These are phyloP conservation scores for Lagenidium giganteum DNA, from an alignment of 352 stramenopile genomes.

Conservation along the genomic window DNA sequence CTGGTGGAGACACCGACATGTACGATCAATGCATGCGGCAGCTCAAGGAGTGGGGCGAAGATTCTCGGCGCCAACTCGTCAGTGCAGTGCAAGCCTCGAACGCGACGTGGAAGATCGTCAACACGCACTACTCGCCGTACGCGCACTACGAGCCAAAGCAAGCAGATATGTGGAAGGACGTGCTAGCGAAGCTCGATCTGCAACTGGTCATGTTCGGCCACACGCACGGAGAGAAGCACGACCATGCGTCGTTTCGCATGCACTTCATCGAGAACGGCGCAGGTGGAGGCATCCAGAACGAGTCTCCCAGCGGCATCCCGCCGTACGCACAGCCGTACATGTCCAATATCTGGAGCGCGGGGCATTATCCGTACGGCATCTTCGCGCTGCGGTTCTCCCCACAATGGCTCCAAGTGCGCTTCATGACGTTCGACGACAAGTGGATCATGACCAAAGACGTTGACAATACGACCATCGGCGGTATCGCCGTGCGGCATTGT, in stretches of 20 bases:
- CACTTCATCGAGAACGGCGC: conserved; percentile 80
- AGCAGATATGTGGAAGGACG: conserved; percentile 37
- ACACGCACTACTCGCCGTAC: conserved; percentile 80
- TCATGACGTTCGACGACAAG: conserved; percentile 55
- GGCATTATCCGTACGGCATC: conserved; percentile 66
- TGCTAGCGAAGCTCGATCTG: conserved; percentile 28
- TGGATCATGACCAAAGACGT: conserved; percentile 61
- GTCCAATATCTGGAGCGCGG: conserved; percentile 53
- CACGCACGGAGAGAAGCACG: conserved; percentile 67
- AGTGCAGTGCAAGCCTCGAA: conserved; percentile 46
- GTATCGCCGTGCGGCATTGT: conserved; percentile 66
- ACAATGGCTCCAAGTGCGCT: conserved; percentile 67
- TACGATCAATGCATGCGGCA: conserved; percentile 72
- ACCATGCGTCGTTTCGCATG: conserved; percentile 42
- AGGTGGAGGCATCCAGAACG: conserved; percentile 75
- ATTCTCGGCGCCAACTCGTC: conserved; percentile 40
- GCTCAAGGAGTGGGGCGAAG: conserved; percentile 47
- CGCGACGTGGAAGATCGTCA: conserved; percentile 79
- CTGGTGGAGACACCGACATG: conserved; percentile 49
- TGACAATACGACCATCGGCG: conserved; percentile 33
- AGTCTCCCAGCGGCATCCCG: conserved; percentile 67
- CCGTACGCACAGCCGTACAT: conserved; percentile 37
- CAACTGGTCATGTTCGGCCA: conserved; percentile 37
- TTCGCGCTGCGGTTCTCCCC: conserved; percentile 55
- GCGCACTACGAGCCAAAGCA: conserved; percentile 55